Conservation (phyloP, 2,329 filamentous ascomycete genomes). For the Xylariaceae sp. region DNA sequence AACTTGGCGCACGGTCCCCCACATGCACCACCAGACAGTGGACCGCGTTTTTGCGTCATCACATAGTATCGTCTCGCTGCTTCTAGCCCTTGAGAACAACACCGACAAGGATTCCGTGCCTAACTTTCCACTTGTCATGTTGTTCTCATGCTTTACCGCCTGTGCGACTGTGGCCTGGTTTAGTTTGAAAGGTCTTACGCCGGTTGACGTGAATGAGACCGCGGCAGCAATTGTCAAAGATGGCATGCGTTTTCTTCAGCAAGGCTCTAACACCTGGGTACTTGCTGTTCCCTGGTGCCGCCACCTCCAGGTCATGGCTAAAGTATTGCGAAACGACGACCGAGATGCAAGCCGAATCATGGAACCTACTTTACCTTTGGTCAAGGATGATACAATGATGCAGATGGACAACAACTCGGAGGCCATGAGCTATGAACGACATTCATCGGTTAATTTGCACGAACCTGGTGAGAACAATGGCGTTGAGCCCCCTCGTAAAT, state of each 20-base stretch:
- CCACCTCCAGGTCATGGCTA: slow-evolving; percentile 58
- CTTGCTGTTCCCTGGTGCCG: slow-evolving; percentile 57
- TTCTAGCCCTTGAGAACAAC: slow-evolving; percentile 52
- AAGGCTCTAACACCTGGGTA: slow-evolving; percentile 57
- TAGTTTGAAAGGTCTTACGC: slow-evolving; percentile 57
- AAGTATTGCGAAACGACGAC: slow-evolving; percentile 54
- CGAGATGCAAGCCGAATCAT: slow-evolving; percentile 32
- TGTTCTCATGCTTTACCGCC: slow-evolving; percentile 59
- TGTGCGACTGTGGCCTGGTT: slow-evolving; percentile 59
- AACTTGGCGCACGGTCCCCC: slow-evolving; percentile 48
- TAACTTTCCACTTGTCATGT: slow-evolving; percentile 61
- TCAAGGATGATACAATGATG: slow-evolving; percentile 54
- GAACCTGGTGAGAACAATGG: slow-evolving; percentile 42
- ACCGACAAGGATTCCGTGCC: slow-evolving; percentile 55
- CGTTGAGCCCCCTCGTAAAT: slow-evolving; percentile 52
- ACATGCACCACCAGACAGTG: slow-evolving; percentile 48
- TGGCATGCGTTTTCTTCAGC: slow-evolving; percentile 55
- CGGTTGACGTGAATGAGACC: slow-evolving; percentile 53
- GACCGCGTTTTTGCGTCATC: slow-evolving; percentile 56
- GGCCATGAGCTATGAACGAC: slow-evolving; percentile 55
- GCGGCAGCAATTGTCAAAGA: slow-evolving; percentile 55
- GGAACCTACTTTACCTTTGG: slow-evolving; percentile 36
- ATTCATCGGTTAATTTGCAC: slow-evolving; percentile 33
- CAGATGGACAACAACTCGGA: slow-evolving; percentile 54
- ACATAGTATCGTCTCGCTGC: slow-evolving; percentile 54